Base-by-base conservation (phyloP, 1,139 yeast genomes). In the Zygosaccharomyces sapae region DNA sequence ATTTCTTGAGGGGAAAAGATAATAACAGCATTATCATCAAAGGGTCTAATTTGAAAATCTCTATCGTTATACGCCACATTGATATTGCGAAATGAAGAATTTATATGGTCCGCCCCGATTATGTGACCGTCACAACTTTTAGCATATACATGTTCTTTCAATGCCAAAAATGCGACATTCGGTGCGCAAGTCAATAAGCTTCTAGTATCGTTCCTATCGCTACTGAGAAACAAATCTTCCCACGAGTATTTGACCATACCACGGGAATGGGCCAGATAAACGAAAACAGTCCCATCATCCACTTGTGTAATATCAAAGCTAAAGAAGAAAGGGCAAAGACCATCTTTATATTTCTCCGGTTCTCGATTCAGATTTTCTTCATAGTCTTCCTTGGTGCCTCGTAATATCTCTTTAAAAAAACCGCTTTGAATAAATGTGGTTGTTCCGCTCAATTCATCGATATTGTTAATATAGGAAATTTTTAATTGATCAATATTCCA, bases 401-500 rank as follows among this genome's bases (percentile, higher is more conserved):
- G 31, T 9, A 27, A 12, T 10, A 27, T 9, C 31, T 10, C n/a
- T 2, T 27, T 6, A n/a, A 40, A 43, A 19, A 33, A 19, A 1
- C 9, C 13, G 20, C 38, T 37, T 25, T 30, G 33, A n/a, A 8
- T 3, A 35, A 47, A 41, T 12, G 13, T 16, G 20, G 33, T 20
- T 12, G 19, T 37, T 3, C 8, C 13, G 12, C 38, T 7, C 7
- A 37, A 5, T 10, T 34, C 42, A 16, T 46, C 40, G 10, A 54
- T 46, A 33, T 52, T 44, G 19, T 47, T 37, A 18, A 41, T 47
- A 38, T 41, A 47, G 35, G 40, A 39, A 20, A 47, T 29, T 38
- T 39, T 36, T 8, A 24, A 27, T 20, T 40, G 45, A 3, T 29
- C 20, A 4, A 25, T n/a, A 38, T 53, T 54, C 62, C 62, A 58